Evolutionary conservation across 139 green algal species (phyloP).

Genomic region (Desmodesmus armatus): DNA sequence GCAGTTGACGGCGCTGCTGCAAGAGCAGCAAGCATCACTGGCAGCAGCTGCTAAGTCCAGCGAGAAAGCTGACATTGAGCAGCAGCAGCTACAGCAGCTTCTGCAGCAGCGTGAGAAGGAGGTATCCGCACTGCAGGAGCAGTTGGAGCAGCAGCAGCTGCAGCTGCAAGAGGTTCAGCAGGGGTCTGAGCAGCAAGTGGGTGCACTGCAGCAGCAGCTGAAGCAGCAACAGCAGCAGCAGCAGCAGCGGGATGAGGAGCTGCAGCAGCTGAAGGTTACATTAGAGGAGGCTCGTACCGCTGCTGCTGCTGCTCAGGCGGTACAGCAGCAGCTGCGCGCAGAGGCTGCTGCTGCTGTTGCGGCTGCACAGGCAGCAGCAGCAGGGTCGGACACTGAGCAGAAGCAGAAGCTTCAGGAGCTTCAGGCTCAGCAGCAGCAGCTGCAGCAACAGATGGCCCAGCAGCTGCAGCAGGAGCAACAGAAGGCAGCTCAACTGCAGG

Average conservation of each 20-base stretch:
- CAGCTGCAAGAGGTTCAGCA: neutral
- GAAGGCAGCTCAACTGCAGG: neutral
- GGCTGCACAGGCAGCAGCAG: neutral
- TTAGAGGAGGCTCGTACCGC: neutral
- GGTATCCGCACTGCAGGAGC: neutral
- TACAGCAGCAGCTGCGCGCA: constrained; percentile 15
- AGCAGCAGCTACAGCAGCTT: constrained; percentile 3
- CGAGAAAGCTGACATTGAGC: neutral
- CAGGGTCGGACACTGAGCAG: too few species aligned
- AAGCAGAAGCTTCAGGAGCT: too few species aligned
- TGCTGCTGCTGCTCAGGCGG: neutral
- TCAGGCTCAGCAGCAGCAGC: constrained; percentile 3
- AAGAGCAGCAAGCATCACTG: neutral
- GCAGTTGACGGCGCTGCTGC: constrained; percentile 13
- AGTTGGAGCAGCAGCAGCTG: neutral
- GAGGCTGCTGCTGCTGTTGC: neutral
- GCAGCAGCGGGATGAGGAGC: constrained; percentile 7
- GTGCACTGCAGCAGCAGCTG: neutral
- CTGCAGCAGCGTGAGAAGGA: too few species aligned
- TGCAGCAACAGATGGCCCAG: neutral
- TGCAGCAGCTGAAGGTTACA: neutral
- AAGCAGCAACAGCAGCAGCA: constrained; percentile 7
- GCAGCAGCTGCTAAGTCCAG: constrained; percentile 10
- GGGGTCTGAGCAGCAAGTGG: constrained; percentile 8
- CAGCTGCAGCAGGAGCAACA: neutral